These are phyloP conservation scores for Aspergillus hancockii DNA, from an alignment of 495 filamentous ascomycete species.

Conservation along the genomic window DNA sequence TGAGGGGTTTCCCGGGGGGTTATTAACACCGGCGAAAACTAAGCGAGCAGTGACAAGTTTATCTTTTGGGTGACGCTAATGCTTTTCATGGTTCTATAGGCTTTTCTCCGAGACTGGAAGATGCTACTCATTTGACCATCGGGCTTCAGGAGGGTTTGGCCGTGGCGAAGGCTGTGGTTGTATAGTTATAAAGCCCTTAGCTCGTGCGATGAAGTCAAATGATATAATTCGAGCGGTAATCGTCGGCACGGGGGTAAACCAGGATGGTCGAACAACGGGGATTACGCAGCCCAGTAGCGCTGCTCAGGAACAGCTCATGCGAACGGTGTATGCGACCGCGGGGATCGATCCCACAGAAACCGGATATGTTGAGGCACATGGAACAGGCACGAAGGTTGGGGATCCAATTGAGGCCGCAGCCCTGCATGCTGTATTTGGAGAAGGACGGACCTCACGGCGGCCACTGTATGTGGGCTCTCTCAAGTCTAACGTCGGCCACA, in stretches of 20 bases:
- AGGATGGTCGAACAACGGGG: constrained; percentile 46
- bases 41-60: too few species aligned
- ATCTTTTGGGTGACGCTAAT: background rate
- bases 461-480: constrained; percentile 50
- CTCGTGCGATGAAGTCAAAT: constrained; percentile 24
- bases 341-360: constrained; percentile 33
- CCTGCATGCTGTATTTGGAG: constrained; percentile 30
- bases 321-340: constrained; percentile 45
- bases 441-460: background rate
- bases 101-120: constrained; percentile 25
- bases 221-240: constrained; percentile 41
- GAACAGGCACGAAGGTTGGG: constrained; percentile 58
- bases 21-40: too few species aligned
- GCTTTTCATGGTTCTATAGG: constrained; percentile 19
- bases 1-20: background rate
- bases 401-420: constrained; percentile 63
- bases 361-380: constrained; percentile 30
- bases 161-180: constrained; percentile 44
- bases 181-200: constrained; percentile 37
- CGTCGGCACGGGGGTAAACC: constrained; percentile 35
- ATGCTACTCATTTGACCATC: constrained; percentile 35
- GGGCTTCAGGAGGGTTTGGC: constrained; percentile 48
- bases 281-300: constrained; percentile 57
- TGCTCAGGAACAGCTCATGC: constrained; percentile 56
- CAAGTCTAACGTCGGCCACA: constrained; percentile 54